phyloP scores from a whole-genome alignment of 2,329 filamentous ascomycete genomes.

The Cladophialophora exuberans region DNA sequence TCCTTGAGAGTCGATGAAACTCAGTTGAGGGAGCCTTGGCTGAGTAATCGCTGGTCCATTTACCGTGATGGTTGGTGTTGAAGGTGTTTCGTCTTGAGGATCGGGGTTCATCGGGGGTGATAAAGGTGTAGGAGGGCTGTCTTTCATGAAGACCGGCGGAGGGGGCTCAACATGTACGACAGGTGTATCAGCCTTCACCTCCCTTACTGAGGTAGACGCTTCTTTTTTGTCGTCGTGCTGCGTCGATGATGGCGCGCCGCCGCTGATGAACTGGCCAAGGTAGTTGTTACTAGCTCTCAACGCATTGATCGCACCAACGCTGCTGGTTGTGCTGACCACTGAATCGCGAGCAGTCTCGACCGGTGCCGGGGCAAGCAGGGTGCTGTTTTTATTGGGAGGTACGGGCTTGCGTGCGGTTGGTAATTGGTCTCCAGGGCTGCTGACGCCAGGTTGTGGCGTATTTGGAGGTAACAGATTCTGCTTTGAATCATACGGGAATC shows the following conservation, averaged over 20 bases:
- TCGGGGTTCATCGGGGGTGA: not conserved
- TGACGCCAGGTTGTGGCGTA: conserved; percentile 41
- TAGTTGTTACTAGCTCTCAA: conserved; percentile 44
- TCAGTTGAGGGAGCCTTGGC: conserved; percentile 25
- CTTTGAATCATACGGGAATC: conserved; percentile 44
- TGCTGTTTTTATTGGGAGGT: conserved; percentile 6
- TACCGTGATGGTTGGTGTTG: conserved; percentile 17
- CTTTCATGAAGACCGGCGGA: conserved; percentile 28
- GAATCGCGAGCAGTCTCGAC: conserved; percentile 25
- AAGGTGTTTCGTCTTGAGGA: not conserved
- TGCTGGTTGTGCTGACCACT: conserved; percentile 33
- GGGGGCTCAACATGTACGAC: conserved; percentile 26
- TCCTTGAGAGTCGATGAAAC: conserved; percentile 23
- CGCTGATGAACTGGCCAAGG: conserved; percentile 43
- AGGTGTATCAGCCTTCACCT: conserved; percentile 21
- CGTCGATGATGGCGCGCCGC: conserved; percentile 31
- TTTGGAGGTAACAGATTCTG: conserved; percentile 62
- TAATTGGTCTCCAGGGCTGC: conserved; percentile 7
- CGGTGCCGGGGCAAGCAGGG: conserved; percentile 25
- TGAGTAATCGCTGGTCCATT: conserved; percentile 11
- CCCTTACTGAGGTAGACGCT: conserved; percentile 24
- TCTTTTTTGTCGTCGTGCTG: conserved; percentile 20
- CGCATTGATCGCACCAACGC: conserved; percentile 36
- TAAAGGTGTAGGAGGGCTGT: not conserved
- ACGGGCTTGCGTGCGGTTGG: not conserved